Percentiles rank a stretch among this genome's conserved stretches.
Evolutionary conservation across 768 basidiomycete genomes (phyloP).

Genomic region (Boletus rufocinnamomeus): DNA sequence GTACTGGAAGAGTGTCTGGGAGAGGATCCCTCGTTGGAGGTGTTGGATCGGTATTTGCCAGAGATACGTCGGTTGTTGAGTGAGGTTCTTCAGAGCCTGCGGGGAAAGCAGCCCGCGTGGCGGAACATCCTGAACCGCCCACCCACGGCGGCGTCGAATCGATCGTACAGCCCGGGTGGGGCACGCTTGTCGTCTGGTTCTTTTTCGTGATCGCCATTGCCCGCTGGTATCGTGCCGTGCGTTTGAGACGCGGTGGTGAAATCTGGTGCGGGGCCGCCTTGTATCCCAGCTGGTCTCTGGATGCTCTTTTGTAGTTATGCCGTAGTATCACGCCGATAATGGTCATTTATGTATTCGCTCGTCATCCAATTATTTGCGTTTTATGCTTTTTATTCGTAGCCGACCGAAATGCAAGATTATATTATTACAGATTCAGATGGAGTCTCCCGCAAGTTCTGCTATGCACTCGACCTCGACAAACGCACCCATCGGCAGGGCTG

Average conservation of each 20-base stretch:
- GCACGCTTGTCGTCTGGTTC: neutral
- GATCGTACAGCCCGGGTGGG: neutral
- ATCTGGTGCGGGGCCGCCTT: constrained; percentile 3
- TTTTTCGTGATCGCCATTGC: constrained; percentile 11
- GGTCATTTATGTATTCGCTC: neutral
- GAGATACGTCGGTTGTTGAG: constrained; percentile 38
- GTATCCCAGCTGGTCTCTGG: neutral
- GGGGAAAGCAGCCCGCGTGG: constrained; percentile 45
- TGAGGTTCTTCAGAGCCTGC: constrained; percentile 44
- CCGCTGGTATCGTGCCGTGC: neutral
- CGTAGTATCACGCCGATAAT: neutral
- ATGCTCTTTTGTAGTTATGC: neutral
- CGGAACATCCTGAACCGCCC: constrained; percentile 20
- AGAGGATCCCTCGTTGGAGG: constrained; percentile 38
- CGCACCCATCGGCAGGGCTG: constrained; percentile 51
- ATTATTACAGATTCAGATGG: neutral
- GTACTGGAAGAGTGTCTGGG: constrained; percentile 48
- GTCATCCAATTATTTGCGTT: neutral
- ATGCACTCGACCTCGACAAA: constrained; percentile 65
- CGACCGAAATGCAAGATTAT: neutral
- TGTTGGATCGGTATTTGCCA: constrained; percentile 41
- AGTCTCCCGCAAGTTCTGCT: constrained; percentile 37
- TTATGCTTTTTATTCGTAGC: neutral
- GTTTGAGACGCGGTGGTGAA: constrained; percentile 9
- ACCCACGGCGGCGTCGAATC: constrained; percentile 7